A percentile compares a stretch with the other conserved stretches of the same genome.
Conservation (phyloP, 2,329 filamentous ascomycete genomes). For the Pyrenophora tritici-repentis region DNA sequence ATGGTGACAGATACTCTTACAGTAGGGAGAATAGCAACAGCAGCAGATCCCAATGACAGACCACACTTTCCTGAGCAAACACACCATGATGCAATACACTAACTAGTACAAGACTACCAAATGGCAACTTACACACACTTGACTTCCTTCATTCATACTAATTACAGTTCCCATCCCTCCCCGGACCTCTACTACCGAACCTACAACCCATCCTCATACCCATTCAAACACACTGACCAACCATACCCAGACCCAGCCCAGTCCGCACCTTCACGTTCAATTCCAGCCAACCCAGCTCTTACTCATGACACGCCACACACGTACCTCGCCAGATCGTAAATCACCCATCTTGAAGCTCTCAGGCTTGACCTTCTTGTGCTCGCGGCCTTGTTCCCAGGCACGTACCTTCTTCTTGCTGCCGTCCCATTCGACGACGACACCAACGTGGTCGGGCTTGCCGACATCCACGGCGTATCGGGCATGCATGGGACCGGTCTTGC, state of each 20-base stretch:
- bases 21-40: no score
- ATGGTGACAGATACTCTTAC: no score
- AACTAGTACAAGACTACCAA: not conserved
- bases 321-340: constrained; percentile 88
- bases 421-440: constrained; percentile 93
- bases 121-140: not conserved
- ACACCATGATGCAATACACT: not conserved
- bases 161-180: not conserved
- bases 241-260: not conserved
- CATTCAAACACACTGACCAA: not conserved
- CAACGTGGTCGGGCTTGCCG: constrained; percentile 86
- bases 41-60: no score
- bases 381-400: constrained; percentile 92
- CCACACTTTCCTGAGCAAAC: no score
- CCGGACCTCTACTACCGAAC: no score
- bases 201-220: not conserved
- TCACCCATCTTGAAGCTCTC: constrained; percentile 96
- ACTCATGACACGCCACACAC: constrained; percentile 95
- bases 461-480: constrained; percentile 90
- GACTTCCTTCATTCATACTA: not conserved
- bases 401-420: constrained; percentile 97
- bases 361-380: constrained; percentile 89
- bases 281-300: constrained; percentile 88
- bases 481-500: constrained; percentile 93
- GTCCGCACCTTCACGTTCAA: not conserved